A percentile compares a stretch with the other conserved stretches of the same genome.
Evolutionary conservation across 495 filamentous ascomycete genomes (phyloP).

Genomic region (Aspergillus funiculosus): DNA sequence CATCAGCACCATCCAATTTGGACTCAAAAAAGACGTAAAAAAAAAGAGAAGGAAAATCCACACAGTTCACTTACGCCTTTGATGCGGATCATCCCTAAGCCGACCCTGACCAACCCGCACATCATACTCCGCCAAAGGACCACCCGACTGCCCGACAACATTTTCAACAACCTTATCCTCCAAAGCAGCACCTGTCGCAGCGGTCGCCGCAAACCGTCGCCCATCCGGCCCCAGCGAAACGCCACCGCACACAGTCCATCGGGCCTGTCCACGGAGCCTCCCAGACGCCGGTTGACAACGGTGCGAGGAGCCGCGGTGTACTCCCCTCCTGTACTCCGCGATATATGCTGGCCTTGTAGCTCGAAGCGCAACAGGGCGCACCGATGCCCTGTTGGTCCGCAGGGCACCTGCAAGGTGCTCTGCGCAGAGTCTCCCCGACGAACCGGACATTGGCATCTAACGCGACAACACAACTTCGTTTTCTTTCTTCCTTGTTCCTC

Average conservation of each 20-base stretch:
- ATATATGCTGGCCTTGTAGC: conserved; percentile 13
- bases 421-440: conserved; percentile 31
- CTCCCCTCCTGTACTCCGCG: conserved; percentile 10
- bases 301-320: conserved; percentile 6
- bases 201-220: conserved; percentile 19
- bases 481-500: too few relatives aligned
- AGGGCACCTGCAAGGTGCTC: conserved; percentile 32
- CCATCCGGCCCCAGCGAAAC: conserved; percentile 1
- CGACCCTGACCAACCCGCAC: conserved; percentile 62
- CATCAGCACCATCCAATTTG: background rate
- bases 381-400: conserved; percentile 18
- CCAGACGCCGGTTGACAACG: background rate
- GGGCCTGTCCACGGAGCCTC: background rate
- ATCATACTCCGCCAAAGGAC: conserved; percentile 86
- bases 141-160: conserved; percentile 32
- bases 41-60: background rate
- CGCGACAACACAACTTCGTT: background rate
- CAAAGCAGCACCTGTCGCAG: conserved; percentile 1
- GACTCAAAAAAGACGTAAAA: background rate
- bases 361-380: conserved; percentile 19
- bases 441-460: conserved; percentile 28
- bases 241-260: background rate
- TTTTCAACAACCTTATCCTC: conserved; percentile 3
- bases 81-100: conserved; percentile 82
- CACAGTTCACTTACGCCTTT: conserved; percentile 59